phyloP scores from a whole-genome alignment of 2,329 filamentous ascomycete species.

The Lasiodiplodia hormozganensis region DNA sequence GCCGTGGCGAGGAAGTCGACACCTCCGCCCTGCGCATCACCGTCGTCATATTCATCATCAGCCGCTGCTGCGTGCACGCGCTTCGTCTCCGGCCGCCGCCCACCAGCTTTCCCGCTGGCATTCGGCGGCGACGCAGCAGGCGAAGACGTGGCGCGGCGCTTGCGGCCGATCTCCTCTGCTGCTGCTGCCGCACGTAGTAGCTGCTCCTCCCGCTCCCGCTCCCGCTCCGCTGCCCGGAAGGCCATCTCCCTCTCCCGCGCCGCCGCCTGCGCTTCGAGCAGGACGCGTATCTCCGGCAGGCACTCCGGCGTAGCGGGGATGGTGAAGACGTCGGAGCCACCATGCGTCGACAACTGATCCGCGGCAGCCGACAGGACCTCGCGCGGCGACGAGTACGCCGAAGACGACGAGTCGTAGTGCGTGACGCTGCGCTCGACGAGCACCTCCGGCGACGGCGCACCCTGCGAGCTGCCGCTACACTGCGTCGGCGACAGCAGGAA shows the following conservation, averaged over 20 bases:
- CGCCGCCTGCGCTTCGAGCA: background rate
- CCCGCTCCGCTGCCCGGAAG: background rate
- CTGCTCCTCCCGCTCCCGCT: background rate
- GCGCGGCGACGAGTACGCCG: background rate
- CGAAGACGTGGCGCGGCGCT: background rate
- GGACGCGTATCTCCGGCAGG: background rate
- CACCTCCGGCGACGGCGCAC: background rate
- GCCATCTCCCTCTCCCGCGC: background rate
- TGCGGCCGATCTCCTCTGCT: background rate
- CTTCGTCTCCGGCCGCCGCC: background rate
- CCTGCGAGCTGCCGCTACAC: background rate
- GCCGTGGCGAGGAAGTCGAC: background rate
- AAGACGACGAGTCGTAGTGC: background rate
- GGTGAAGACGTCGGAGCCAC: background rate
- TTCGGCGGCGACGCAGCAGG: background rate
- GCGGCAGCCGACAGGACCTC: background rate
- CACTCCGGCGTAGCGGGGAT: constrained; percentile 12
- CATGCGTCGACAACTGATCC: background rate
- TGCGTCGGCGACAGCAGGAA: background rate
- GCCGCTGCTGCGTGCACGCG: background rate
- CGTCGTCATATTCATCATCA: background rate
- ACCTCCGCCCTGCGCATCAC: background rate
- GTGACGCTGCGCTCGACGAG: background rate
- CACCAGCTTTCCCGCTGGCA: background rate
- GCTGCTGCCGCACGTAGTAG: background rate